Conservation (phyloP, 192 early-diverging fungal genomes). For the Coemansia sp. region DNA sequence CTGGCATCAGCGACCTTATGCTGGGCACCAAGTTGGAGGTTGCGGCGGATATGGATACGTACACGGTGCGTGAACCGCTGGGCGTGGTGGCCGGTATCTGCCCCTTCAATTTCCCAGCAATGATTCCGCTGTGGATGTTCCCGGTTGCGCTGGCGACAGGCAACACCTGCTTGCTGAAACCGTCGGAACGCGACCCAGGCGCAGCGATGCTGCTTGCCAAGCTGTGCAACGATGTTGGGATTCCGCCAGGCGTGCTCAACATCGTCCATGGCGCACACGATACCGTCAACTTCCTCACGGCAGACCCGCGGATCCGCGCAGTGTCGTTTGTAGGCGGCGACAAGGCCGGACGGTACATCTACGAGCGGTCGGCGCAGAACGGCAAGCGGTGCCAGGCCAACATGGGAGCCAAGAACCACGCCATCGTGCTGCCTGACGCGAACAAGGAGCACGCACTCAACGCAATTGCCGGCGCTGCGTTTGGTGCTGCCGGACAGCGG, state of each 20-base stretch:
- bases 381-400: slow-evolving; percentile 98
- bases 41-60: slow-evolving; percentile 93
- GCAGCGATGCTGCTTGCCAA: slow-evolving; percentile 88
- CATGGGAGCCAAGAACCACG: slow-evolving; percentile 98
- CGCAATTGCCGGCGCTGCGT: slow-evolving; percentile 88
- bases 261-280: slow-evolving; percentile 86
- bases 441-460: slow-evolving; percentile 96
- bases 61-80: slow-evolving; percentile 87
- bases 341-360: slow-evolving; percentile 86
- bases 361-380: slow-evolving; percentile 78
- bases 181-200: slow-evolving; percentile 91
- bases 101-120: slow-evolving; percentile 98
- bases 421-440: slow-evolving; percentile 90
- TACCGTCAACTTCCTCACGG: slow-evolving; percentile 90
- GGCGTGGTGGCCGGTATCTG: slow-evolving; percentile 93
- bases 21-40: slow-evolving; percentile 86
- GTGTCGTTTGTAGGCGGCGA: slow-evolving; percentile 96
- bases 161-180: slow-evolving; percentile 91
- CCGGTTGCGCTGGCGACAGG: slow-evolving; percentile 91
- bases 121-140: slow-evolving; percentile 96
- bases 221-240: slow-evolving; percentile 85
- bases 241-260: slow-evolving; percentile 90
- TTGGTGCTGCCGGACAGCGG: slow-evolving; percentile 96
- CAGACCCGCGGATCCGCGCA: slow-evolving; percentile 81
- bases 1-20: slow-evolving; percentile 73